phyloP scores from a whole-genome alignment of 1,139 yeast genomes.

The Kodamaea suecica region DNA sequence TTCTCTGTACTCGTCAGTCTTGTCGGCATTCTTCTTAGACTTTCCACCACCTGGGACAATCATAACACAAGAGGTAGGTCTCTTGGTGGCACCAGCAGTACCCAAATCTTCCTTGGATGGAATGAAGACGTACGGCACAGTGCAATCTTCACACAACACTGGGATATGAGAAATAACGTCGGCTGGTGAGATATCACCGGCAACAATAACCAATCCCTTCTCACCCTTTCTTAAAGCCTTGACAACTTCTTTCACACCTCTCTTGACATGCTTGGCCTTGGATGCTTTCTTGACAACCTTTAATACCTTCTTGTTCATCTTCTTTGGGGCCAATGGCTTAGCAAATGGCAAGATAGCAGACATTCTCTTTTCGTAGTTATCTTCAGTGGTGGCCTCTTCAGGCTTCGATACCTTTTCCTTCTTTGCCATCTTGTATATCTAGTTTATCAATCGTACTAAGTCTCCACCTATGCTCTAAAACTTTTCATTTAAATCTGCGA shows the following conservation, averaged over 20 bases:
- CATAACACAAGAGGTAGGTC: slow-evolving; percentile 98
- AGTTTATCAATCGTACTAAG: no score
- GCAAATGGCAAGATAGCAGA: slow-evolving; percentile 93
- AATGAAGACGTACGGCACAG: slow-evolving; percentile 87
- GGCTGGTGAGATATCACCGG: slow-evolving; percentile 97
- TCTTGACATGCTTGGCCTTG: slow-evolving; percentile 94
- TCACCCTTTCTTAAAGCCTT: slow-evolving; percentile 97
- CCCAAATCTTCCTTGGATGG: slow-evolving; percentile 99
- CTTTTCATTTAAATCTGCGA: slow-evolving; percentile 2
- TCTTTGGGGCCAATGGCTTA: slow-evolving; percentile 92
- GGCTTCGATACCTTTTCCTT: slow-evolving; percentile 46
- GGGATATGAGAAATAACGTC: slow-evolving; percentile 98
- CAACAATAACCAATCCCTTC: slow-evolving; percentile 92
- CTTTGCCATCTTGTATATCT: slow-evolving; percentile 46
- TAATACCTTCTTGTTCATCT: slow-evolving; percentile 89
- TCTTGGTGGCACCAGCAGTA: slow-evolving; percentile 97
- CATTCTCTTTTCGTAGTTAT: slow-evolving; percentile 88
- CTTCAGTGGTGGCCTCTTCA: slow-evolving; percentile 45
- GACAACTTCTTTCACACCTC: slow-evolving; percentile 99
- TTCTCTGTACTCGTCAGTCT: slow-evolving; percentile 88
- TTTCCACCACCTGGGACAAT: slow-evolving; percentile 95
- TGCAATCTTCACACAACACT: slow-evolving; percentile 89
- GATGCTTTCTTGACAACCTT: slow-evolving; percentile 97
- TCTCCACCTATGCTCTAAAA: no score
- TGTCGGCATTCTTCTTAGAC: slow-evolving; percentile 73